Percentiles rank a stretch among this genome's conserved stretches.
These are phyloP conservation scores for Selaginella tamariscina DNA, from an alignment of 75 land plant genomes.

Conservation along the genomic window DNA sequence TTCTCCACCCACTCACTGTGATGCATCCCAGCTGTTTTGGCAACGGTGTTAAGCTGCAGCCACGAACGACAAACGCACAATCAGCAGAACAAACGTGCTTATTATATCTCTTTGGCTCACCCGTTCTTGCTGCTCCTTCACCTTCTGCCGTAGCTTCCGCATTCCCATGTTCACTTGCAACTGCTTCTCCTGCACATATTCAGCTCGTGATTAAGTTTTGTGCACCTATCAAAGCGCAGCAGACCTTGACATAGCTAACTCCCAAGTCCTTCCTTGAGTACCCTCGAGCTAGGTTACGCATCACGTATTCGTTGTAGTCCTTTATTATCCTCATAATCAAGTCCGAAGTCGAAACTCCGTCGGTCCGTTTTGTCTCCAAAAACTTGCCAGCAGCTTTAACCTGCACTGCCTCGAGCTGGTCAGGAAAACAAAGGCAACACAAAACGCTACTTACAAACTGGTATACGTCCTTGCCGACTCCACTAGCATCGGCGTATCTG, in stretches of 20 bases:
- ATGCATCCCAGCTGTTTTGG: constrained; percentile 71
- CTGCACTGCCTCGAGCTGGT: not conserved
- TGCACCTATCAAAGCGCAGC: not conserved
- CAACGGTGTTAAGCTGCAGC: constrained; percentile 70
- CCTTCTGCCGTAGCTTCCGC: constrained; percentile 8
- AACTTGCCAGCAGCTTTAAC: constrained; percentile 10
- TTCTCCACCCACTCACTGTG: constrained; percentile 93
- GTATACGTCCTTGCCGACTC: constrained; percentile 1
- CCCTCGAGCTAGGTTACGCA: constrained; percentile 11
- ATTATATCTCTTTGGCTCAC: not conserved
- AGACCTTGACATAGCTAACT: constrained; percentile 9
- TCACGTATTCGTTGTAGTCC: constrained; percentile 12
- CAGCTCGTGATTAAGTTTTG: not conserved
- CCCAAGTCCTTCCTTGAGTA: constrained; percentile 7
- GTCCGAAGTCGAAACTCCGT: constrained; percentile 9
- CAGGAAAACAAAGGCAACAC: not conserved
- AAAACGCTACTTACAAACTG: not conserved
- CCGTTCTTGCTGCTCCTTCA: constrained; percentile 8
- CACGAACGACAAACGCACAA: no score
- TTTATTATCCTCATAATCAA: constrained; percentile 3
- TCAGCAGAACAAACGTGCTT: no score
- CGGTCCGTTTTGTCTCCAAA: constrained; percentile 1
- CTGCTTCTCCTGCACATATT: constrained; percentile 9
- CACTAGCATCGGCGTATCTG: constrained; percentile 4
- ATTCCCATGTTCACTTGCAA: constrained; percentile 11